A percentile compares a stretch with the other conserved stretches of the same genome.
phyloP scores from a whole-genome alignment of 78 protist species.

The Dictyostelium firmibasis region DNA sequence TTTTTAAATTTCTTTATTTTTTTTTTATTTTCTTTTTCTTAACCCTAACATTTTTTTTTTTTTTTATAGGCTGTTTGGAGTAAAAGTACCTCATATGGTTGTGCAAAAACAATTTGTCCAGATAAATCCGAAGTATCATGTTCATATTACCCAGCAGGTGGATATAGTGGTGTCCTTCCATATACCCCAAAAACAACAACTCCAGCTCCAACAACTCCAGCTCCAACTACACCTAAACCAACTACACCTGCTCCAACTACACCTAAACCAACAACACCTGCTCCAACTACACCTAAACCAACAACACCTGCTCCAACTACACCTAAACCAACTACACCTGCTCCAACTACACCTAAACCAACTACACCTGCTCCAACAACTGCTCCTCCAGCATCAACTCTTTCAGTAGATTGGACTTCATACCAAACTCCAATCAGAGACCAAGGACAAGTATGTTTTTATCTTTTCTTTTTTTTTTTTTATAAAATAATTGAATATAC shows the following conservation, averaged over 20 bases:
- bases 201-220: slow-evolving; percentile 6
- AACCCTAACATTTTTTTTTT: not conserved
- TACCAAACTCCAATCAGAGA: slow-evolving; percentile 87
- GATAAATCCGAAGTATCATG: not conserved
- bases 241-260: slow-evolving; percentile 17
- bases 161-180: slow-evolving; percentile 17
- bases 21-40: not conserved
- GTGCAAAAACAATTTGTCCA: slow-evolving; percentile 17
- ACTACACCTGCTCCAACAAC: not conserved
- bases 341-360: not conserved
- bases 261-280: not conserved
- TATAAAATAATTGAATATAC: too few species aligned
- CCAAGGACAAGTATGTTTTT: slow-evolving; percentile 70
- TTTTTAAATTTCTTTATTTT: not conserved
- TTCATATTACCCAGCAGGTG: slow-evolving; percentile 37
- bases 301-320: slow-evolving; percentile 9
- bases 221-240: slow-evolving; percentile 23
- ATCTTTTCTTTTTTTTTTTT: not conserved
- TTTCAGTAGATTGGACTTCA: slow-evolving; percentile 68
- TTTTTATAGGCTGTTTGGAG: slow-evolving; percentile 18
- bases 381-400: not conserved
- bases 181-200: not conserved
- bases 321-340: slow-evolving; percentile 10
- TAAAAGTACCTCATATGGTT: slow-evolving; percentile 12
- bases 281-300: slow-evolving; percentile 22